Conservation (phyloP, 371 early-diverging fungal species). For the Mortierella sp. region DNA sequence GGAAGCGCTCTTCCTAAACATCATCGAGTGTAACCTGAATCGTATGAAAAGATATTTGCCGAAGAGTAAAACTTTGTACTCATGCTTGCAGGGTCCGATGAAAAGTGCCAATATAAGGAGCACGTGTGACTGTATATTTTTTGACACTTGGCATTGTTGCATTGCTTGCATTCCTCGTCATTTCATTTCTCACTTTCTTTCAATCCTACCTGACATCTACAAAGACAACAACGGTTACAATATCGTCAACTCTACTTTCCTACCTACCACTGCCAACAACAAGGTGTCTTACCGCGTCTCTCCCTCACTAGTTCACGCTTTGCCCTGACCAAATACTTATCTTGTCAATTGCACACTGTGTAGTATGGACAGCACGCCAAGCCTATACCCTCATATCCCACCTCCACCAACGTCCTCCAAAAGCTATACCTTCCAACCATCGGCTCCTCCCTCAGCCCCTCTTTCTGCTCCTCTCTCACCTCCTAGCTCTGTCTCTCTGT, state of each 20-base stretch:
- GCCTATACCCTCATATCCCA: conserved; percentile 13
- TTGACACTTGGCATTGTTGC: neutral
- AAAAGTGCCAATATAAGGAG: neutral
- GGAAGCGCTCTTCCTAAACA: too few species aligned
- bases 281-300: neutral
- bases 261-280: neutral
- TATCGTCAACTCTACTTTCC: neutral
- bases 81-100: neutral
- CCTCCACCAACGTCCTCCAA: conserved; percentile 21
- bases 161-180: neutral
- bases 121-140: neutral
- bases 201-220: neutral
- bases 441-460: conserved; percentile 30
- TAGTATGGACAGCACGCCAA: conserved; percentile 22
- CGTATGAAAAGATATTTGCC: too few species aligned
- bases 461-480: conserved; percentile 17
- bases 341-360: neutral
- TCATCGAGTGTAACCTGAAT: too few species aligned
- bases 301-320: neutral
- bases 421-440: conserved; percentile 25
- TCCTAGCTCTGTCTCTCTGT: neutral
- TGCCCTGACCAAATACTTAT: neutral
- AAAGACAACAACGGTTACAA: neutral
- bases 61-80: too few species aligned
- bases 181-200: neutral